Evolutionary conservation across 805 yeast species (phyloP), one percentile per base, ranked within the genome.

Genomic region (Kodamaea laetipori): DNA sequence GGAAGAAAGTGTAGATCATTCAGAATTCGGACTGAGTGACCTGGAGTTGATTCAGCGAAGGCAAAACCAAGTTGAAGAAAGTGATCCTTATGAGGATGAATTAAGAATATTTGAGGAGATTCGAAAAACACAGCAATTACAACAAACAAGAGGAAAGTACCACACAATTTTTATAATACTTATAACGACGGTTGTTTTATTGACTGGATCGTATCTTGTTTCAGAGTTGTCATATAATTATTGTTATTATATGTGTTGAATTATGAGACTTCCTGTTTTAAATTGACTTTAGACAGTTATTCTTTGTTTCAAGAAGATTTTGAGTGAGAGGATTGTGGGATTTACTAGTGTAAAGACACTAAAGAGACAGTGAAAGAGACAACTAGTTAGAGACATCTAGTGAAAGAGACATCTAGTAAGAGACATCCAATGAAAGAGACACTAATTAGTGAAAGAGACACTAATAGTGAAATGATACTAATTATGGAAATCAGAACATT

Each of bases 241-340:
- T 52, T 69, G 75, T 51, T 70, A 70, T 54, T 69, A 65, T 53
- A 58, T 57, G 49, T 69, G 74, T 51, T 69, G 43, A 53, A 16
- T 4, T 13, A 26, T 4, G 10, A 3, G 28, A 4, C 12, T n/a
- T 4, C 10, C 12, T 26, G 12, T 26, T 4, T 26, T 26, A 26
- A 26, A n/a, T n/a, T n/a, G n/a, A n/a, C n/a, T n/a, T n/a, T n/a
- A n/a, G n/a, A n/a, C n/a, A n/a, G n/a, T n/a, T n/a, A n/a, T n/a
- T n/a, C n/a, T n/a, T n/a, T n/a, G n/a, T n/a, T n/a, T n/a, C n/a
- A n/a, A n/a, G n/a, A n/a, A n/a, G n/a, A n/a, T n/a, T n/a, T n/a
- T n/a, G n/a, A n/a, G n/a, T n/a, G n/a, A n/a, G n/a, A n/a, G n/a
- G n/a, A n/a, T n/a, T n/a, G n/a, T n/a, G n/a, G n/a, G n/a, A n/a